Base-by-base conservation (phyloP, 306 rosid species). In the Prunus davidiana region DNA sequence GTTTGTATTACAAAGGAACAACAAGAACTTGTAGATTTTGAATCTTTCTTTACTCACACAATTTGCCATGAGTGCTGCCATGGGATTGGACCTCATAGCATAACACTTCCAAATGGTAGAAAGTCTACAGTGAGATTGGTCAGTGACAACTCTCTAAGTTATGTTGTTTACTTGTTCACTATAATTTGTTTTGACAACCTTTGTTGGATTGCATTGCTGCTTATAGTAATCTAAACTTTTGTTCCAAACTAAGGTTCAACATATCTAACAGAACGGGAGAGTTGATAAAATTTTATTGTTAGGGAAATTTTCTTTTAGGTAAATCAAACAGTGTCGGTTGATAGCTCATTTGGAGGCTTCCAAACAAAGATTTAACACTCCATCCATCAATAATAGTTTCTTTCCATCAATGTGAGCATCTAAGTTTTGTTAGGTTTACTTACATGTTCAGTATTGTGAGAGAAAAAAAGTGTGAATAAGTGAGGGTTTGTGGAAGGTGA, bases 31-130 rank as follows among this genome's bases (percentile, higher is more conserved):
- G 96, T 92, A 67, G 97, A 95, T 84, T 95, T 95, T 87, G 93
- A 90, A 8, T 95, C 98, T 5, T 95, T 92, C 89, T 95, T 95
- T 79, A 92, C 98, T 72, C 96, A 90, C 80, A 89, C 97, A 69
- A 88, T 92, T 84, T 95, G 97, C 86, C 98, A 95, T 38, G 98
- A 95, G 85, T 95, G 98, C 87, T 92, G 97, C 91, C 98, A 95
- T 71, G 98, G 98, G 79, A 95, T 95, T 67, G 97, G 98, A 79
- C 98, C 98, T 73, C 97, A 92, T 88, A 80, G 86, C 74, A 95
- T 95, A 77, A 84, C 78, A 72, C 97, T 95, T 86, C 98, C 98
- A 69, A 85, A 84, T 86, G 98, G 98, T 71, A 84, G 82, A 73
- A 74, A 81, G 73, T 95, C 97, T 74, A 95, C 98, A 57, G 97